These are phyloP conservation scores for Rhodotorula sp. DNA, from an alignment of 1,284 basidiomycete genomes.

Conservation along the genomic window DNA sequence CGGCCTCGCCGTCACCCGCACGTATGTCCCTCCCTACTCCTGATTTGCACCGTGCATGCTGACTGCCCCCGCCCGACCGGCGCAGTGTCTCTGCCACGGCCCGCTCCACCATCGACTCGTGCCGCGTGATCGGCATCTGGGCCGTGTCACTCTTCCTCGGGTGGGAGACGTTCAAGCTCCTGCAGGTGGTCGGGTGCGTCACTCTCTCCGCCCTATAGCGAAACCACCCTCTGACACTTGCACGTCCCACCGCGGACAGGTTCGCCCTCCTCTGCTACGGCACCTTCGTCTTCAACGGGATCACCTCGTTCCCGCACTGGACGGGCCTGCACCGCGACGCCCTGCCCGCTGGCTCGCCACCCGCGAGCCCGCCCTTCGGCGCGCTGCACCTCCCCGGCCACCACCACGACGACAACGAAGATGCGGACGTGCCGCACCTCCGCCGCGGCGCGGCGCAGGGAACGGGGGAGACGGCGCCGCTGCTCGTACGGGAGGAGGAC, in stretches of 20 bases:
- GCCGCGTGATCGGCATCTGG: constrained; percentile 92
- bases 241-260: neutral
- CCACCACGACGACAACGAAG: neutral
- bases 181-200: constrained; percentile 73
- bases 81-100: constrained; percentile 51
- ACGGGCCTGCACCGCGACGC: constrained; percentile 31
- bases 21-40: constrained; percentile 53
- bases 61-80: neutral
- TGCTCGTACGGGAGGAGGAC: neutral
- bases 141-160: constrained; percentile 80
- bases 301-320: constrained; percentile 16
- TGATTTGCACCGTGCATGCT: neutral
- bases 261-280: constrained; percentile 87
- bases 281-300: constrained; percentile 34
- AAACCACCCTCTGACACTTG: too few relatives aligned
- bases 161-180: constrained; percentile 86
- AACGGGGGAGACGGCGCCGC: neutral
- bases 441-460: neutral
- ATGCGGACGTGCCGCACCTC: too few relatives aligned
- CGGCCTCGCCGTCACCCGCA: constrained; percentile 70
- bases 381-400: neutral
- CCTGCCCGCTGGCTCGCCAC: constrained; percentile 11
- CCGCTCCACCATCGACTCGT: constrained; percentile 79
- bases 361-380: neutral
- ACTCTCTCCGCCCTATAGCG: too few relatives aligned